Evolutionary conservation across 495 filamentous ascomycete genomes (phyloP), one percentile per base, ranked within the genome.

Genomic region (Aspergillus taichungensis): DNA sequence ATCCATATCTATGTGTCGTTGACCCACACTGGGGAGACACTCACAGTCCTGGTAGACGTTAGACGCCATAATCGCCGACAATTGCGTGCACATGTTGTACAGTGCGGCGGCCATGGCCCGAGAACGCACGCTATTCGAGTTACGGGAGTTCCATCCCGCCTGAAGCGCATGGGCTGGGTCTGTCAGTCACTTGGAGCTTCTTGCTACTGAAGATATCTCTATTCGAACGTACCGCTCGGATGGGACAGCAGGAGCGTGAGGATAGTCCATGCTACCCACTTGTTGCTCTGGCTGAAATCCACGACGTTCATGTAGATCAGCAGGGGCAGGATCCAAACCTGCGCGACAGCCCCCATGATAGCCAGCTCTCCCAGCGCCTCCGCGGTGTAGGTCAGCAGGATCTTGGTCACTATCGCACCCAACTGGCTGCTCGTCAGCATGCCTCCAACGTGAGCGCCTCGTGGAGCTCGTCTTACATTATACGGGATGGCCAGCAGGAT

Each of bases 401-500:
- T 55, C 67, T 78, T 71, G 6, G 46, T 53, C 12, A 65, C 47
- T 12, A 71, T 70, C 0, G 50, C 52, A 6, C 69, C 42, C 10
- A 59, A 56, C 40, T 71, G 73, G 1, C 53, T 56, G 1, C 12
- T 9, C 27, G 34, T 51, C 18, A 51, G 43, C 13, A 30, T 8
- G 30, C 8, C 9, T 8, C 10, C 13, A 39, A 0, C 24, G 11
- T 12, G 6, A 28, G 9, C 27, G 2, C 14, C 18, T 24, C 18
- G 18, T 24, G 18, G 10, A 30, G 5, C 13, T 27, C 1, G 13
- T 24, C 12, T 0, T 46, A 49, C 34, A 33, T 29, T 37, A 13
- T 46, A 51, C 13, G 81, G 83, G 24, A 87, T 81, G 6, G 75
- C 67, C 30, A 88, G 66, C 0, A 88, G 59, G 49, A 82, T 87